These are phyloP conservation scores for Puccinia hordei DNA, from an alignment of 1,284 basidiomycete species.

Conservation along the genomic window DNA sequence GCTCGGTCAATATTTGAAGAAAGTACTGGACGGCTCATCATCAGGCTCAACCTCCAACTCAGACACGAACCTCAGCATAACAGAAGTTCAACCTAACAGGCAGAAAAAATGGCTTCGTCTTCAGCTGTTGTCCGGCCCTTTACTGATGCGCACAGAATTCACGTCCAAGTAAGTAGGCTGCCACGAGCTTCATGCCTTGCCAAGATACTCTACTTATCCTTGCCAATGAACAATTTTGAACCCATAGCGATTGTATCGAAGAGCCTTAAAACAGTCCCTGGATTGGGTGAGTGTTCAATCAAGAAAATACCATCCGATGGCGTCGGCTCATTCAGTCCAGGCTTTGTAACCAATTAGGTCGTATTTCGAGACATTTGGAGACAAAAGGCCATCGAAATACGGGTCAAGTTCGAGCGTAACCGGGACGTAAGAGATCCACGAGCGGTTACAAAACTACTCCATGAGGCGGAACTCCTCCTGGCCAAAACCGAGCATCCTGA, in stretches of 20 bases:
- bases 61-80: too few relatives aligned
- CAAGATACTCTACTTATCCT: not conserved
- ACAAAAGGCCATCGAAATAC: conserved; percentile 57
- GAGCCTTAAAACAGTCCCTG: conserved; percentile 57
- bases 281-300: conserved; percentile 54
- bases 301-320: conserved; percentile 7
- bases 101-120: conserved; percentile 19
- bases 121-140: conserved; percentile 38
- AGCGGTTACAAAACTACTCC: conserved; percentile 56
- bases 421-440: conserved; percentile 58
- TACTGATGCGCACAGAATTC: conserved; percentile 56
- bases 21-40: too few relatives aligned
- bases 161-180: conserved; percentile 55
- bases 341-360: not conserved
- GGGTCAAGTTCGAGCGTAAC: conserved; percentile 58
- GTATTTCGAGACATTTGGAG: conserved; percentile 51
- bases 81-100: not conserved
- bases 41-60: too few relatives aligned
- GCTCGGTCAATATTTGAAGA: too few relatives aligned
- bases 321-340: not conserved
- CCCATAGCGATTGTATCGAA: conserved; percentile 57
- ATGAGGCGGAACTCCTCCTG: conserved; percentile 56
- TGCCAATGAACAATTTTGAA: not conserved
- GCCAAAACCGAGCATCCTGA: conserved; percentile 56
- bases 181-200: not conserved